Percentiles rank a stretch among this genome's conserved stretches.
Conservation (phyloP, 2,329 filamentous ascomycete genomes). For the Phaeosphaeriaceae sp. region DNA sequence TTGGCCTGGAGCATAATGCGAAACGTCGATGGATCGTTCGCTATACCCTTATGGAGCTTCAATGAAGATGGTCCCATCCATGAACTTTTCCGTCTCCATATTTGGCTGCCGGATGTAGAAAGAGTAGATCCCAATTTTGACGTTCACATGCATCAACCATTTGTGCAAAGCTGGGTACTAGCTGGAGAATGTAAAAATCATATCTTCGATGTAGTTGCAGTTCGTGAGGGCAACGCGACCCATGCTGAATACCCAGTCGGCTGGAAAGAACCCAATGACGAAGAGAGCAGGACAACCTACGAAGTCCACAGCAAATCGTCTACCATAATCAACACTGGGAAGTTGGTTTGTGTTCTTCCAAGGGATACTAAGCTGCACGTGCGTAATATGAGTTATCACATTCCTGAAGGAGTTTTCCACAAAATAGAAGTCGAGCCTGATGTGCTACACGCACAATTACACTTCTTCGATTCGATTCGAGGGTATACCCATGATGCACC, state of each 20-base stretch:
- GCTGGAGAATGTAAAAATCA: conserved; percentile 44
- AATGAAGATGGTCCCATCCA: conserved; percentile 41
- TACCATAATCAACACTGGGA: conserved; percentile 30
- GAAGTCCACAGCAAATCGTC: conserved; percentile 26
- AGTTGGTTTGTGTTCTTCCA: conserved; percentile 20
- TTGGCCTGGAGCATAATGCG: conserved; percentile 5
- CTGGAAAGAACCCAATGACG: conserved; percentile 33
- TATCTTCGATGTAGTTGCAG: conserved; percentile 31
- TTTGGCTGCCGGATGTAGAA: conserved; percentile 39
- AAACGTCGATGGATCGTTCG: conserved; percentile 46
- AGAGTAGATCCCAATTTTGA: conserved; percentile 18
- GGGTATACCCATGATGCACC: conserved; percentile 32
- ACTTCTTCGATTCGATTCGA: conserved; percentile 45
- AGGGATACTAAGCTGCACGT: conserved; percentile 8
- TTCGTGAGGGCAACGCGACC: conserved; percentile 24
- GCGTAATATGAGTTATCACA: conserved; percentile 32
- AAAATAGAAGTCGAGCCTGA: conserved; percentile 33
- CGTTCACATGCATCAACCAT: conserved; percentile 47
- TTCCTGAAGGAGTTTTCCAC: conserved; percentile 42
- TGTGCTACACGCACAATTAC: conserved; percentile 44
- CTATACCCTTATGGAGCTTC: conserved; percentile 46
- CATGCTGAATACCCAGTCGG: conserved; percentile 37
- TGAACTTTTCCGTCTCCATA: conserved; percentile 47
- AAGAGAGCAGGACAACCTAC: conserved; percentile 31
- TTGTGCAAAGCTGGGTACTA: conserved; percentile 48